Evolutionary conservation across 495 filamentous ascomycete species (phyloP).

Genomic region (Daldinia grandis): DNA sequence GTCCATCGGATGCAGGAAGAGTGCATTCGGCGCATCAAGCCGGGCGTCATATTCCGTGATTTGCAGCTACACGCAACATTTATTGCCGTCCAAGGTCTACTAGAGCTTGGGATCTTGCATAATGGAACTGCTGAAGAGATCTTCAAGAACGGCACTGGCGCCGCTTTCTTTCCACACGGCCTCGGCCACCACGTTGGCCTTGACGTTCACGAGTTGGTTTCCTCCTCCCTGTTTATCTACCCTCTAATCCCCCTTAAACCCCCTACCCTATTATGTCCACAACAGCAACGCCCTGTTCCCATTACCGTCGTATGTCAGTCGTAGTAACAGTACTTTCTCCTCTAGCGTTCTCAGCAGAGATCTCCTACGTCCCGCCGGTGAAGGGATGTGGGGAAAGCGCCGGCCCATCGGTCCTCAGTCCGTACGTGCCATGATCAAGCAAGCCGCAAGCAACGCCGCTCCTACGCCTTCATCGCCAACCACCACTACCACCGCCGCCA

Average conservation of each 20-base stretch:
- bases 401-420: conserved; percentile 44
- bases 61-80: conserved; percentile 75
- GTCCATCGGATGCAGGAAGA: conserved; percentile 85
- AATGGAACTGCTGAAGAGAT: conserved; percentile 70
- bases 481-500: conserved; percentile 1
- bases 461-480: conserved; percentile 6
- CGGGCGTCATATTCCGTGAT: conserved; percentile 71
- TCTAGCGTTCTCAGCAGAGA: conserved; percentile 46
- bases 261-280: conserved; percentile 12
- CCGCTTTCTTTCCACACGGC: conserved; percentile 91
- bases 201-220: conserved; percentile 78
- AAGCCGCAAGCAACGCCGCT: conserved; percentile 29
- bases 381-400: conserved; percentile 46
- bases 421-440: conserved; percentile 47
- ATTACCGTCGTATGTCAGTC: background rate
- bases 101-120: conserved; percentile 71
- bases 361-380: conserved; percentile 42
- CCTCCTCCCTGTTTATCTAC: conserved; percentile 6
- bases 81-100: conserved; percentile 74
- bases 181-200: conserved; percentile 89
- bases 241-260: conserved; percentile 22
- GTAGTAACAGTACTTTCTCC: conserved; percentile 16
- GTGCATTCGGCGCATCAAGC: conserved; percentile 71
- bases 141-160: conserved; percentile 69
- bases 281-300: background rate